Percentiles rank a stretch among this genome's conserved stretches.
Conservation (phyloP, 305 asterid genomes). For the Fraxinus floribunda region DNA sequence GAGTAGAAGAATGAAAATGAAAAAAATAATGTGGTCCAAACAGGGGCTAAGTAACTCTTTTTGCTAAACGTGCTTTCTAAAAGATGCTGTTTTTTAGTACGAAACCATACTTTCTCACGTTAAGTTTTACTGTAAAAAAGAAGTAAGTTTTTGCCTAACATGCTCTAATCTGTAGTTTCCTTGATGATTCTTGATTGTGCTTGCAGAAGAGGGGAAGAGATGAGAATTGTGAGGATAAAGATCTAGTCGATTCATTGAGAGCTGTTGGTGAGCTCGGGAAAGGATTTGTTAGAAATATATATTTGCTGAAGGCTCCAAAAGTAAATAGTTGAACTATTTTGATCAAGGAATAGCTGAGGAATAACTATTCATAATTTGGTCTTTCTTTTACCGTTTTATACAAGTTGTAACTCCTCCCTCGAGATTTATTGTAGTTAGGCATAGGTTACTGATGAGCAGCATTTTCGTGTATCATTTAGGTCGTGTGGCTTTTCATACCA, state of each 20-base stretch:
- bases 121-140: not conserved
- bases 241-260: slow-evolving; percentile 47
- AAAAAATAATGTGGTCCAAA: too few species aligned
- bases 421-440: not conserved
- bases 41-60: not conserved
- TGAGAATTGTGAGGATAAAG: slow-evolving; percentile 35
- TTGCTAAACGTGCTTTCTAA: not conserved
- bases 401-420: not conserved
- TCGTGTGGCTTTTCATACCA: not conserved
- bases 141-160: not conserved
- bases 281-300: slow-evolving; percentile 76
- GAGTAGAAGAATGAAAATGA: too few species aligned
- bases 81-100: not conserved
- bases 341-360: not conserved
- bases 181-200: slow-evolving; percentile 4
- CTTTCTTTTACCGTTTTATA: not conserved
- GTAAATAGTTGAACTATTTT: slow-evolving; percentile 28
- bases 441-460: not conserved
- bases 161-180: not conserved
- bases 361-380: not conserved
- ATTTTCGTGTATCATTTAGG: not conserved
- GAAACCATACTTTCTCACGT: not conserved
- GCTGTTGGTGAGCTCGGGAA: slow-evolving; percentile 80
- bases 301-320: slow-evolving; percentile 71
- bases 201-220: slow-evolving; percentile 84